Evolutionary conservation across 179 eudicot genomes (phyloP), one percentile per base, ranked within the genome.

Genomic region (Silene coronaria): DNA sequence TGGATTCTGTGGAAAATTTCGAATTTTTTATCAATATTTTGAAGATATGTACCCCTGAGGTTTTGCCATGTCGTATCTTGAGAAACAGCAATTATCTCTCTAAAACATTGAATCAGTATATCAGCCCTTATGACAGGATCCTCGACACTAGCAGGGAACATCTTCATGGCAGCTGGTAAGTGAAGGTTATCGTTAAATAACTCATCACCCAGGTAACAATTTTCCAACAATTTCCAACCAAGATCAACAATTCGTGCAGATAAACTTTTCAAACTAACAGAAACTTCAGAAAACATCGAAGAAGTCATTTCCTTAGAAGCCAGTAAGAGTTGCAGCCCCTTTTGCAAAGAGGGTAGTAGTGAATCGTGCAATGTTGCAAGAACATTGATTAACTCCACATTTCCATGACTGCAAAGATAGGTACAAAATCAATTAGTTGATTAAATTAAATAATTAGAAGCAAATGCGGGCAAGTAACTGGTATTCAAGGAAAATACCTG

Each of bases 101-200:
- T 91, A 55, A 95, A 83, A 30, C 90, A 84, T 79, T 95, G 97
- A 79, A 95, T 72, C 85, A 95, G 76, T 81, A 95, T 88, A 78
- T 95, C 99, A 72, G 96, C 89, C 85, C 99, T 86, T 76, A 95
- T 84, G 26, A 82, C 61, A 75, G 97, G 96, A 80, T 95, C 97
- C 81, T 90, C 99, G 53, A 95, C 91, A 53, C 82, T 89, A 72
- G 97, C 93, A 36, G 99, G 99, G 84, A 89, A 92, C 86, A 95
- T 95, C 85, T 95, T 92, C 79, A 84, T 77, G 75, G 88, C 77
- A 82, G 80, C 76, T 27, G 93, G 93, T 71, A 87, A 80, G 75
- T 87, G 81, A 84, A 80, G 75, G 76, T 76, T 42, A 13, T 71
- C 85, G 74, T 80, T 80, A 80, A 90, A 90, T 61, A 84, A 81